Evolutionary conservation across 495 filamentous ascomycete genomes (phyloP).

Genomic region (Letharia columbiana): DNA sequence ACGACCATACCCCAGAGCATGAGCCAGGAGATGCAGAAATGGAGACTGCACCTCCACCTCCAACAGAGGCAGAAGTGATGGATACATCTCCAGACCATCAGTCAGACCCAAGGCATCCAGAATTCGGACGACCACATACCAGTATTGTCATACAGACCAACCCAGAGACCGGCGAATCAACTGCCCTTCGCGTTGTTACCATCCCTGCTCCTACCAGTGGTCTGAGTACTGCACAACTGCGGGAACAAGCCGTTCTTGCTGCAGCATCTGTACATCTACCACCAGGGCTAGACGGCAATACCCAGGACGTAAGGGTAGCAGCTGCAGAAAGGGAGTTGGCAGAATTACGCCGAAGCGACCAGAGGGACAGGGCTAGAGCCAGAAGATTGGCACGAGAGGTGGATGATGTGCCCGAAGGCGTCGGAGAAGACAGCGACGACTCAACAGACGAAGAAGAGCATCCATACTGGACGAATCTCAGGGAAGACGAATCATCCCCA

Average conservation of each 20-base stretch:
- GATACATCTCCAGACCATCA: constrained; percentile 24
- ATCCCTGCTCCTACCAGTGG: constrained; percentile 1
- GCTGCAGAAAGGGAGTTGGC: constrained; percentile 13
- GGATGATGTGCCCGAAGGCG: constrained; percentile 17
- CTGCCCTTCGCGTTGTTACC: constrained; percentile 13
- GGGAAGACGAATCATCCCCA: constrained; percentile 50
- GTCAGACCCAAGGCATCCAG: constrained; percentile 5
- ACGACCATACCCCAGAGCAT: constrained; percentile 13
- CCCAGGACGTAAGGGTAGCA: constrained; percentile 3
- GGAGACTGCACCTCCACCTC: constrained; percentile 1
- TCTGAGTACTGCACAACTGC: neutral
- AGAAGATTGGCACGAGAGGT: constrained; percentile 16
- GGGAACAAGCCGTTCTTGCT: constrained; percentile 3
- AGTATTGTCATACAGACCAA: constrained; percentile 7
- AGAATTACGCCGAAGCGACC: constrained; percentile 4
- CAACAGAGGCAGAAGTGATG: constrained; percentile 21
- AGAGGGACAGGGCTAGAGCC: constrained; percentile 10
- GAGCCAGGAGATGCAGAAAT: constrained; percentile 11
- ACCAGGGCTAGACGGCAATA: neutral
- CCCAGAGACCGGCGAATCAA: constrained; percentile 8
- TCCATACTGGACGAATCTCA: constrained; percentile 42
- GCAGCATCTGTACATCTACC: constrained; percentile 3
- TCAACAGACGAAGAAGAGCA: constrained; percentile 33
- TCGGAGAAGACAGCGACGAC: constrained; percentile 22
- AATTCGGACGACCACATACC: constrained; percentile 1